Evolutionary conservation across 176 grass and related monocot species (phyloP).

Genomic region (Ampelocalamus luodianensis): DNA sequence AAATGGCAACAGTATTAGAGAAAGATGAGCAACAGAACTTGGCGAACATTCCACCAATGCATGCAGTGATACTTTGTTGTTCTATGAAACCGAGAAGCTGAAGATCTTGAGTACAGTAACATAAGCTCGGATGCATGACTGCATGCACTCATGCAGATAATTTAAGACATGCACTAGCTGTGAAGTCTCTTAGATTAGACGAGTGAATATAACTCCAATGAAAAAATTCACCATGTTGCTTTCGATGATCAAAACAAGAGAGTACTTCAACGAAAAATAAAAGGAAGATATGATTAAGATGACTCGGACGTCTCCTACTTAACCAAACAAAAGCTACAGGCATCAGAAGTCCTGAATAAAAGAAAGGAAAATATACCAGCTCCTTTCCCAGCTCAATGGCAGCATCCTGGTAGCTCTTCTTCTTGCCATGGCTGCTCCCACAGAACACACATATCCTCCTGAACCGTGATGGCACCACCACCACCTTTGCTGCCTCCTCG

Average conservation of each 20-base stretch:
- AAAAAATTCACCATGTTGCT: neutral
- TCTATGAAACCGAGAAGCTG: neutral
- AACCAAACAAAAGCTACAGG: slow-evolving; percentile 9
- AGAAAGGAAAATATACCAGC: slow-evolving; percentile 37
- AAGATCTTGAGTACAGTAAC: neutral
- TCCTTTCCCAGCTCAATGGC: slow-evolving; percentile 55
- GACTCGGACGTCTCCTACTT: neutral
- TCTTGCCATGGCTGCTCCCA: slow-evolving; percentile 60
- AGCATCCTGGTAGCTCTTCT: slow-evolving; percentile 57
- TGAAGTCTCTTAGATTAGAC: neutral
- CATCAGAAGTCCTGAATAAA: neutral
- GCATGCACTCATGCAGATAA: slow-evolving; percentile 17
- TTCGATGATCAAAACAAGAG: slow-evolving; percentile 17
- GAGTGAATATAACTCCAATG: neutral
- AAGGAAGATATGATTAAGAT: slow-evolving; percentile 11
- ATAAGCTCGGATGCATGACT: neutral
- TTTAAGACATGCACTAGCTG: neutral
- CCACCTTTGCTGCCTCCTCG: neutral
- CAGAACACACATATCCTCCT: slow-evolving; percentile 59
- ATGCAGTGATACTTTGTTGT: neutral
- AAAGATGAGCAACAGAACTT: neutral
- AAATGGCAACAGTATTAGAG: neutral
- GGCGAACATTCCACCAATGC: neutral
- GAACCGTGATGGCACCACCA: slow-evolving; percentile 37
- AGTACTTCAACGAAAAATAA: neutral